Percentiles rank a stretch among this genome's conserved stretches.
phyloP scores from a whole-genome alignment of 2,329 filamentous ascomycete genomes.

The Fusarium succisae region DNA sequence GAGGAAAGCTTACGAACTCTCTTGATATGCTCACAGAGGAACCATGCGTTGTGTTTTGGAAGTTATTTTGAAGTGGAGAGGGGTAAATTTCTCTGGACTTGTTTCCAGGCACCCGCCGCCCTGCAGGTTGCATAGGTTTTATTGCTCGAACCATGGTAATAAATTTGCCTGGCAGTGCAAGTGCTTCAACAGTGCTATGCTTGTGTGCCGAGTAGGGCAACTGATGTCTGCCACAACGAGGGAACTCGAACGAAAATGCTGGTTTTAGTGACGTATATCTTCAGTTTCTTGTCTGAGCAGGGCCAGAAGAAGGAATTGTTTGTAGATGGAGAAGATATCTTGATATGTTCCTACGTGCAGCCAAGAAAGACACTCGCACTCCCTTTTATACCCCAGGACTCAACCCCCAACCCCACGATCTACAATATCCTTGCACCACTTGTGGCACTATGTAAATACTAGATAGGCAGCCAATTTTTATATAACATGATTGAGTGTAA shows the following conservation, averaged over 20 bases:
- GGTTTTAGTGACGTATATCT: background rate
- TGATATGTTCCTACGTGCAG: background rate
- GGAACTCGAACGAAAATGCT: background rate
- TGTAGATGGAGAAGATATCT: background rate
- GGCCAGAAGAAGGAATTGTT: background rate
- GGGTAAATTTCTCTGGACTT: background rate
- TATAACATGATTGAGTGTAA: background rate
- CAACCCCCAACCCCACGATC: background rate
- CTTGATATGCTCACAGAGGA: background rate
- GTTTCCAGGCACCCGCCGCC: background rate
- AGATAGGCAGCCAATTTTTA: background rate
- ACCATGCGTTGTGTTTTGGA: background rate
- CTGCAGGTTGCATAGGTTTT: background rate
- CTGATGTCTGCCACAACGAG: background rate
- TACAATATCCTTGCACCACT: slow-evolving; percentile 5
- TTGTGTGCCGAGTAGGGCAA: background rate
- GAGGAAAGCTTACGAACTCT: slow-evolving; percentile 11
- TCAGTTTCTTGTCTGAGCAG: no score
- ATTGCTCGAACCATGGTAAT: background rate
- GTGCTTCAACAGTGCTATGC: background rate
- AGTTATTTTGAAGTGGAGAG: background rate
- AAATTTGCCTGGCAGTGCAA: background rate
- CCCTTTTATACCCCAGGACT: slow-evolving; percentile 14
- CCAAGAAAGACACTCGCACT: background rate
- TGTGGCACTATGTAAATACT: background rate